Evolutionary conservation across 1,139 yeast genomes (phyloP).

Genomic region (Yamadazyma pseudoaaseri): DNA sequence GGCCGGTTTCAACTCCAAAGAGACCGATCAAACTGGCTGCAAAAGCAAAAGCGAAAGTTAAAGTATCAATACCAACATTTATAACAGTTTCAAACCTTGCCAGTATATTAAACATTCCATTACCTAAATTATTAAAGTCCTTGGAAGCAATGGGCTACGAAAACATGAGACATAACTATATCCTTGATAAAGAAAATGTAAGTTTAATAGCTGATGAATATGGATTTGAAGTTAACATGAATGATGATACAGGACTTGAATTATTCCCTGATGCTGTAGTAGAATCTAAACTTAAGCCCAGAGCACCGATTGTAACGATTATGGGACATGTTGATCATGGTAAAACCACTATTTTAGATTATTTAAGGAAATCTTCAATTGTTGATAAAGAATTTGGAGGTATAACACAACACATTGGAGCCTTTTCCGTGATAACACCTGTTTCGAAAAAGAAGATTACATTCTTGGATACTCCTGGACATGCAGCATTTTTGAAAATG

Average conservation of each 20-base stretch:
- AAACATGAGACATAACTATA: conserved; percentile 70
- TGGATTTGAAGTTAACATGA: conserved; percentile 65
- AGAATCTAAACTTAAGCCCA: conserved; percentile 41
- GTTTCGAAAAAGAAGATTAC: conserved; percentile 74
- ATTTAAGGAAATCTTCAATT: conserved; percentile 76
- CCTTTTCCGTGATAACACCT: conserved; percentile 83
- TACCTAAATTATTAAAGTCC: conserved; percentile 56
- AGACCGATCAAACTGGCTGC: conserved; percentile 2
- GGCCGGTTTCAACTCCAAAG: not conserved
- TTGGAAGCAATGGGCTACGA: conserved; percentile 74
- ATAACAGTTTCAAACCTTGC: conserved; percentile 77
- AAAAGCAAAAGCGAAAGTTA: conserved; percentile 21
- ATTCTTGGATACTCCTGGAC: conserved; percentile 97
- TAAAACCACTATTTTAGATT: conserved; percentile 89
- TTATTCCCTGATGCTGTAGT: conserved; percentile 46
- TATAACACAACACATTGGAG: conserved; percentile 97
- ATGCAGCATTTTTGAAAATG: conserved; percentile 95
- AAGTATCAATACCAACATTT: conserved; percentile 66
- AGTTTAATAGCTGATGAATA: conserved; percentile 85
- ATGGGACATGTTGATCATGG: conserved; percentile 99
- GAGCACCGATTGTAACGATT: conserved; percentile 95
- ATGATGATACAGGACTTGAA: conserved; percentile 63
- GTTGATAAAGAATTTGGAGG: conserved; percentile 93
- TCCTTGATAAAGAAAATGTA: conserved; percentile 84
- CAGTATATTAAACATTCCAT: conserved; percentile 62